These are phyloP conservation scores for Coemansia sp. DNA, from an alignment of 192 early-diverging fungal species.

Conservation along the genomic window DNA sequence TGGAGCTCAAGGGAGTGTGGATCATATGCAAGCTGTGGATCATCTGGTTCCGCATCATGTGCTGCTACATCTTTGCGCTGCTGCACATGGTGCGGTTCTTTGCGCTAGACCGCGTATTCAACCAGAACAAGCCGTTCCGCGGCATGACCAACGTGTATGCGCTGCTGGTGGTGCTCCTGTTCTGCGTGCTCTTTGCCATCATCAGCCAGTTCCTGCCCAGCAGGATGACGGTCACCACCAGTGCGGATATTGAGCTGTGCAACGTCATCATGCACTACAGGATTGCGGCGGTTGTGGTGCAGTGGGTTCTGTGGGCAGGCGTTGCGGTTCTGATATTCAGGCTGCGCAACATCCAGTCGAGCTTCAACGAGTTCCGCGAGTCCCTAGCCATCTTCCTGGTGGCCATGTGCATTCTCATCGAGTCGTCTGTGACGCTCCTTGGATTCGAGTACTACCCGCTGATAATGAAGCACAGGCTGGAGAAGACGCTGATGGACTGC, in stretches of 20 bases:
- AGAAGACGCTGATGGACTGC: slow-evolving; percentile 42
- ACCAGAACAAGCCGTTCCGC: slow-evolving; percentile 50
- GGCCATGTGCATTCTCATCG: slow-evolving; percentile 28
- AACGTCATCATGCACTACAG: slow-evolving; percentile 24
- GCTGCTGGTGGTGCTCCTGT: slow-evolving; percentile 4
- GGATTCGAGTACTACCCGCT: slow-evolving; percentile 32
- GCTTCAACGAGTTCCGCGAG: slow-evolving; percentile 55
- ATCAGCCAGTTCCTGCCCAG: slow-evolving; percentile 24
- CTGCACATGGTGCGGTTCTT: slow-evolving; percentile 42
- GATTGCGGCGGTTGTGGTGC: slow-evolving; percentile 22
- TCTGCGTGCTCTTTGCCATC: slow-evolving; percentile 24
- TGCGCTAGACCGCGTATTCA: slow-evolving; percentile 53
- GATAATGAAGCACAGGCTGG: slow-evolving; percentile 26
- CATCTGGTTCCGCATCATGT: slow-evolving; percentile 44
- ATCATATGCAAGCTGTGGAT: slow-evolving; percentile 47
- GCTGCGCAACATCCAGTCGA: slow-evolving; percentile 54
- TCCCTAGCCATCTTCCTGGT: slow-evolving; percentile 38
- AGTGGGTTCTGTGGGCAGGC: slow-evolving; percentile 44
- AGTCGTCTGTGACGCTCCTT: slow-evolving; percentile 39
- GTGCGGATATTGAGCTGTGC: slow-evolving; percentile 20
- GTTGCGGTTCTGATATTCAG: slow-evolving; percentile 41
- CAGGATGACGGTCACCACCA: slow-evolving; percentile 10
- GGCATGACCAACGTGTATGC: slow-evolving; percentile 15
- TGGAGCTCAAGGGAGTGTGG: slow-evolving; percentile 26
- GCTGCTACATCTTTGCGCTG: slow-evolving; percentile 33